Base-by-base conservation (phyloP, 129 eudicot genomes). In the Apium graveolens region DNA sequence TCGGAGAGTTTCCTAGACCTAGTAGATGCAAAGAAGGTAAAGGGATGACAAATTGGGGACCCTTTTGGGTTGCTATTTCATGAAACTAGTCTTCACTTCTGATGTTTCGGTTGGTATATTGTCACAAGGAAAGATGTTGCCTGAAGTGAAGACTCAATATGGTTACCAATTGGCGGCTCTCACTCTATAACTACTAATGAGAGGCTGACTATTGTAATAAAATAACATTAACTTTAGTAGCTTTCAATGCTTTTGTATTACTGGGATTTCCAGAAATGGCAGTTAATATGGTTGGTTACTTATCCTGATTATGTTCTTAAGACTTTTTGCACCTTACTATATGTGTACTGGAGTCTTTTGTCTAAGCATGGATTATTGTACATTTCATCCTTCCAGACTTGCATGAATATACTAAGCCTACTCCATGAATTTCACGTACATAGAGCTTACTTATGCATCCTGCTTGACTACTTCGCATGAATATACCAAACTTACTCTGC, bases 11-110 rank as follows among this genome's bases (percentile, higher is more conserved):
- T n/a, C 43, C 78, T 0, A 80, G 76, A 73, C 76, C 80, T 37
- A 88, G 81, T 20, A 84, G 88, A 63, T 92, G 97, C 82, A 90
- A 88, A 74, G 86, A 87, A 18, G 82, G 79, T 26, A 85, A 86
- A 81, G 82, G 86, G 78, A 76, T 90, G 7, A 53, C 86, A 60
- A 86, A 80, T 27, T 91, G 91, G 96, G 87, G 83, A 76, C 83
- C 80, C 49, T 84, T 84, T 80, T 86, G 97, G 46, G 90, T 91
- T 63, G 87, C 91, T 3, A 86, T 88, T 83, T 86, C 95, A 70
- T 90, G 57, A 83, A 65, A 80, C 29, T 32, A 0, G 43, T 17
- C 13, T 31, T 69, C 43, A 4, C 0, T 37, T 66, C 7, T 29
- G 65, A 55, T 55, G 65, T 24, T 55, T 31, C 31, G 31, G 31